Percentiles rank a stretch among this genome's conserved stretches.
Conservation (phyloP, 257 asterid species). For the Nicotiana tomentosiformis region DNA sequence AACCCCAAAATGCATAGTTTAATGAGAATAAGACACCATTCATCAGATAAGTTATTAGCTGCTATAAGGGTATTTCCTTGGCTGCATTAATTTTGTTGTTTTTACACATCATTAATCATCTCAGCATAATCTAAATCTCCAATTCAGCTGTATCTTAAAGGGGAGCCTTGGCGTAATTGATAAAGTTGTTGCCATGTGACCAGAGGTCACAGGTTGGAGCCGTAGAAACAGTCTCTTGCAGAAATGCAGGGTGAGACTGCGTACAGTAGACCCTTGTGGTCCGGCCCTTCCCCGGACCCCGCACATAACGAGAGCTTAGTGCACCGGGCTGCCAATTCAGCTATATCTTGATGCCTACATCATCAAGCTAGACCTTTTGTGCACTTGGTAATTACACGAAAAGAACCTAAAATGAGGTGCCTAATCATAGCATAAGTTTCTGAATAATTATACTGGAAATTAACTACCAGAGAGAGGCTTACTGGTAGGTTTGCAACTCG, state of each 20-base stretch:
- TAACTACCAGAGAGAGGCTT: constrained; percentile 10
- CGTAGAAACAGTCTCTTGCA: too few species aligned
- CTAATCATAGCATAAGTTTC: neutral
- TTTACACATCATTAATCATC: neutral
- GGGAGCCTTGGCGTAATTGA: too few species aligned
- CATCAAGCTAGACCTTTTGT: neutral
- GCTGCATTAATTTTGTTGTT: neutral
- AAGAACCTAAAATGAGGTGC: neutral
- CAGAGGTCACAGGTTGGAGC: too few species aligned
- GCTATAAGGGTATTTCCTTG: neutral
- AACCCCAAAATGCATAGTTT: neutral
- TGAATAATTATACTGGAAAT: neutral
- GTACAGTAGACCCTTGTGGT: too few species aligned
- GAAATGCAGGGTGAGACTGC: too few species aligned
- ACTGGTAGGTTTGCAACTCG: constrained; percentile 38
- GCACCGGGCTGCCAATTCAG: neutral
- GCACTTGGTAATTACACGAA: neutral
- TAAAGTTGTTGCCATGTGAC: too few species aligned
- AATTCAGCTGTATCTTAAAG: too few species aligned
- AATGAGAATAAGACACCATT: neutral
- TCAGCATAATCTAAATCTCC: neutral
- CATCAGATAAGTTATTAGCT: neutral
- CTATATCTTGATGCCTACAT: neutral
- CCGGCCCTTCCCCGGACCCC: too few species aligned
- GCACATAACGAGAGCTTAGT: too few species aligned